Evolutionary conservation across 2,329 filamentous ascomycete genomes (phyloP), one percentile per base, ranked within the genome.

Genomic region (Cladosporium sp.): DNA sequence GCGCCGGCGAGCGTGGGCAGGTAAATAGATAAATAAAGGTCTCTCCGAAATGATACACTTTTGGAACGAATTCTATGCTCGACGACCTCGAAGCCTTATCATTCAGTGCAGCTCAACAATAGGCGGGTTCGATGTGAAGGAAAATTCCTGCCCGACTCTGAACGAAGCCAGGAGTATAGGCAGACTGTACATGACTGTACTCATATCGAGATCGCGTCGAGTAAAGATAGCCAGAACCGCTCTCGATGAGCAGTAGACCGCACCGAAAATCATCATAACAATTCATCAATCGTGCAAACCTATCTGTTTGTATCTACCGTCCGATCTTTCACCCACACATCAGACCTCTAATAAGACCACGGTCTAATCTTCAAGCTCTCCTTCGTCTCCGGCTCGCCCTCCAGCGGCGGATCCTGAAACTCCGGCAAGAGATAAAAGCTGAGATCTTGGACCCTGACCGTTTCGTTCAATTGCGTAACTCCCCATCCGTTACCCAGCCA

Each of bases 401-500:
- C 60, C 36, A 60, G 48, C 19, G 75, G 75, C 56, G 66, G 63
- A 58, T 75, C 68, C 65, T 71, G 34, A 63, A 75, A 77, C 63
- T 70, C 68, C 4, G 72, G 71, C 60, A 72, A 69, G 45, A 78
- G 59, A 67, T 77, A 78, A 63, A 68, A 78, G 28, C 71, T 73
- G 66, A 76, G 52, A 64, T 77, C 66, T 57, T 66, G 68, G 35
- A 65, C 63, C 42, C 72, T 69, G 19, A 66, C 60, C 70, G 74
- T 47, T 56, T 66, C 63, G 58, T 70, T 70, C 65, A 74, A 62
- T 69, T 91, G 87, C 60, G 80, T 81, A 48, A 66, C 74, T 2
- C 84, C 87, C 74, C 82, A 84, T 0, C 88, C 88, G 67, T 87
- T 88, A 0, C 88, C 88, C 63, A 89, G 83, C 68, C 86, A 90